Evolutionary conservation across 208 protist genomes (phyloP), one percentile per base, ranked within the genome.

Genomic region (Histomonas meleagridis): DNA sequence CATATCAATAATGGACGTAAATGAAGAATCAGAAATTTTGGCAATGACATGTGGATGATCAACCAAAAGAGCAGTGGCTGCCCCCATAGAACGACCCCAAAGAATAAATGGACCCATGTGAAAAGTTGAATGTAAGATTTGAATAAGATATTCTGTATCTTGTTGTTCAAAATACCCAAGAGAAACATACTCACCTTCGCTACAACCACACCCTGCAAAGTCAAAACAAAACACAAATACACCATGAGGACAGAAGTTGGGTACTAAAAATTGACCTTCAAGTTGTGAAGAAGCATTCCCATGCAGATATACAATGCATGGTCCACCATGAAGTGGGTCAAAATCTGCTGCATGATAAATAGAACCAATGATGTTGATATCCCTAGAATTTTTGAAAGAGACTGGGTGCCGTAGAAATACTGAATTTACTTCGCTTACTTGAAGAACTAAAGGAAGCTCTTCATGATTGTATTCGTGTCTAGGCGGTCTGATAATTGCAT

Each of bases 401-500:
- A 86, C 0, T 35, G 76, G 76, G 38, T 86, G 76, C 5, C 76
- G 0, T 16, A 86, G 9, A 86, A 57, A 86, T 32, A 38, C 46
- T 38, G 51, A 1, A 38, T 55, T 32, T n/a, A n/a, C n/a, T 32
- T 51, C 70, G n/a, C 14, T 1, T 14, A 4, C 43, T 14, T 86
- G 3, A 0, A 86, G 14, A 16, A 51, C 32, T 3, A 86, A 38
- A 3, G 76, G 76, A 28, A 86, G 76, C 32, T 86, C 16, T 0
- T 35, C 7, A 3, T 51, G 12, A 18, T 86, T 46, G 16, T 86
- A 86, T 5, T 86, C 23, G 23, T 46, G 7, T 35, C 76, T 9
- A n/a, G 76, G 76, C 16, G 76, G 76, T 23, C 76, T 51, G 40
- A 86, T 86, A 38, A 86, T 86, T 9, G 76, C 76, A 57, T 86